A percentile compares a stretch with the other conserved stretches of the same genome.
phyloP scores from a whole-genome alignment of 352 stramenopile species.

The Lagenidium sp. region DNA sequence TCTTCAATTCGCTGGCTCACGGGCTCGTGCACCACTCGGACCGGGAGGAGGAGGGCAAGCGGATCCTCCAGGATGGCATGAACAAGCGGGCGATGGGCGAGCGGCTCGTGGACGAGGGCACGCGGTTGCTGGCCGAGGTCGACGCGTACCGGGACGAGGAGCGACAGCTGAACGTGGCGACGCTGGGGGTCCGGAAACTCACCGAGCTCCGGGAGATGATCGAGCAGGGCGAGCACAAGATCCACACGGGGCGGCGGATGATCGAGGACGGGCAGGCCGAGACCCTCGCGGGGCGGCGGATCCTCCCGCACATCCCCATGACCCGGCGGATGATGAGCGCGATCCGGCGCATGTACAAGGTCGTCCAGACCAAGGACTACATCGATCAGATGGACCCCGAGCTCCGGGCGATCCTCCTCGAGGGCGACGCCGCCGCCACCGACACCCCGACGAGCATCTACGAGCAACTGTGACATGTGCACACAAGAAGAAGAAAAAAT shows the following conservation, averaged over 20 bases:
- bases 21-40: slow-evolving; percentile 52
- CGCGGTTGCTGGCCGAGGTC: slow-evolving; percentile 14
- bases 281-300: slow-evolving; percentile 12
- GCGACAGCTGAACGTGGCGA: slow-evolving; percentile 21
- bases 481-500: no score
- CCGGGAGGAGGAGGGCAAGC: slow-evolving; percentile 53
- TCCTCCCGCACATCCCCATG: slow-evolving; percentile 25
- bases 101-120: slow-evolving; percentile 32
- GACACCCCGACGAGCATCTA: slow-evolving; percentile 13
- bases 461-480: no score
- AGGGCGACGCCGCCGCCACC: slow-evolving; percentile 5
- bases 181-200: slow-evolving; percentile 20
- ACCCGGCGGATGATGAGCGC: slow-evolving; percentile 24
- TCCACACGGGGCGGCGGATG: slow-evolving; percentile 13
- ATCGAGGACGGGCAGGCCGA: slow-evolving; percentile 17
- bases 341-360: slow-evolving; percentile 25
- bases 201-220: slow-evolving; percentile 23
- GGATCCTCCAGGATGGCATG: slow-evolving; percentile 50
- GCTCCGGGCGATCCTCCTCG: slow-evolving; percentile 18
- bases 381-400: slow-evolving; percentile 29
- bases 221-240: slow-evolving; percentile 17
- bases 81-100: slow-evolving; percentile 43
- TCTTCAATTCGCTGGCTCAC: slow-evolving; percentile 57
- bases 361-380: slow-evolving; percentile 31
- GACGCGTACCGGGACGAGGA: slow-evolving; percentile 17